Conservation (phyloP, 1,284 basidiomycete genomes). For the Tilletia caries region DNA sequence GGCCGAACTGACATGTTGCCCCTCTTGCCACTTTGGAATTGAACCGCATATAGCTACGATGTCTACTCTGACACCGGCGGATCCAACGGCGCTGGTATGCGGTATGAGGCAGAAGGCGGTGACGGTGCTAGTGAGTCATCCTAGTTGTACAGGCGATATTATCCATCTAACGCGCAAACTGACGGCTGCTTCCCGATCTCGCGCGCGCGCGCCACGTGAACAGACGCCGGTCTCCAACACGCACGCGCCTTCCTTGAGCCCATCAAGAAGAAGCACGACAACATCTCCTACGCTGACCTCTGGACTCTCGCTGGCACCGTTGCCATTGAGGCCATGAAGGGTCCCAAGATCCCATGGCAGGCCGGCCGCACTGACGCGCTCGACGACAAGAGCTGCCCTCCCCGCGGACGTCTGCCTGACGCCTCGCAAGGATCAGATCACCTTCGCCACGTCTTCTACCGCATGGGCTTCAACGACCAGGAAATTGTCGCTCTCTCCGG, state of each 20-base stretch:
- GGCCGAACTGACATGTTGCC: neutral
- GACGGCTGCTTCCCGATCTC: too few relatives aligned
- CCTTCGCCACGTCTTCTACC: conserved; percentile 58
- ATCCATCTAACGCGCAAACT: too few relatives aligned
- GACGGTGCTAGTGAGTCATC: conserved; percentile 37
- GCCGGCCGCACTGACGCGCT: conserved; percentile 59
- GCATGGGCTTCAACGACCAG: conserved; percentile 61
- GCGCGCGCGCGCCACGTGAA: too few relatives aligned
- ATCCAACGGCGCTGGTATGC: conserved; percentile 57
- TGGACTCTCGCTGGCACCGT: conserved; percentile 57
- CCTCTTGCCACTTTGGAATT: neutral
- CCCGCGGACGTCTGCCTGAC: conserved; percentile 58
- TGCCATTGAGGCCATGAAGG: conserved; percentile 59
- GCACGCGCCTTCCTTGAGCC: conserved; percentile 59
- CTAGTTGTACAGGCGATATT: too few relatives aligned
- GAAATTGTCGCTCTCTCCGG: conserved; percentile 63
- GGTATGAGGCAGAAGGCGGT: conserved; percentile 56
- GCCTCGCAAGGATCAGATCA: conserved; percentile 58
- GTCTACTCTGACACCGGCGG: conserved; percentile 57
- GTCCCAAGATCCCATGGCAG: conserved; percentile 56
- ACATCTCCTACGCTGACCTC: conserved; percentile 59
- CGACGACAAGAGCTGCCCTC: conserved; percentile 50
- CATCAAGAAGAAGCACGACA: conserved; percentile 58
- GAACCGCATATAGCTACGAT: conserved; percentile 45
- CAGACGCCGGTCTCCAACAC: conserved; percentile 57